Conservation (phyloP, 306 rosid species). For the Malus domestica region DNA sequence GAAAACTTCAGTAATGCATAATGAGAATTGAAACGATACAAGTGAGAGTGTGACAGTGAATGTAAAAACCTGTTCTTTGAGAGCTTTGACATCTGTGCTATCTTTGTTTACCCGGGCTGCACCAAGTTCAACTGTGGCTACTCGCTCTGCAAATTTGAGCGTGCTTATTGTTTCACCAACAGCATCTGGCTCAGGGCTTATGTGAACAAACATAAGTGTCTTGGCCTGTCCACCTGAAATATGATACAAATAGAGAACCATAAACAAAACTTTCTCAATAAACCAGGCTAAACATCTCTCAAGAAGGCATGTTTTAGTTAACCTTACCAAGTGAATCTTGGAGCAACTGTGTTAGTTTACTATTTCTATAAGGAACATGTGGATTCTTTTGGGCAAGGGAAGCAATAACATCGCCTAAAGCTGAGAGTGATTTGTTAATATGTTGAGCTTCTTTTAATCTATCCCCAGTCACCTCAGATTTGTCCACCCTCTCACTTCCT, state of each 20-base stretch:
- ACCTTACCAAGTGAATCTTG: slow-evolving; percentile 93
- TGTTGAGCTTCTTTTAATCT: slow-evolving; percentile 94
- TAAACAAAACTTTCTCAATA: neutral
- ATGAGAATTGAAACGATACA: neutral
- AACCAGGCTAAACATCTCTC: neutral
- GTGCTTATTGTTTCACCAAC: slow-evolving; percentile 83
- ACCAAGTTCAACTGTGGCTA: slow-evolving; percentile 92
- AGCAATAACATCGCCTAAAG: slow-evolving; percentile 92
- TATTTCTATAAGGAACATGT: slow-evolving; percentile 91
- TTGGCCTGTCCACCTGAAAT: slow-evolving; percentile 88
- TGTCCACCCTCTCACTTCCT: slow-evolving; percentile 95
- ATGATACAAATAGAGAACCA: slow-evolving; percentile 13
- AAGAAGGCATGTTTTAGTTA: slow-evolving; percentile 2
- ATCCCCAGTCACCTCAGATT: slow-evolving; percentile 96
- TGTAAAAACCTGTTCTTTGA: slow-evolving; percentile 76
- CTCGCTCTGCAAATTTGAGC: slow-evolving; percentile 92
- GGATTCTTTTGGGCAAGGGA: slow-evolving; percentile 95
- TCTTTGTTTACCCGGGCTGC: slow-evolving; percentile 92
- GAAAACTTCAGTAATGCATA: neutral
- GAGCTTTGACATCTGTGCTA: slow-evolving; percentile 71
- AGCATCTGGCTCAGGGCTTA: slow-evolving; percentile 83
- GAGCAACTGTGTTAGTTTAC: slow-evolving; percentile 92
- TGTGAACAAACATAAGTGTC: slow-evolving; percentile 93
- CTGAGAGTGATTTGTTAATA: slow-evolving; percentile 89
- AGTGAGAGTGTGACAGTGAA: neutral